Evolutionary conservation across 23 red algal species (phyloP), one percentile per base, ranked within the genome.

Genomic region (Pyropia yezoensis): DNA sequence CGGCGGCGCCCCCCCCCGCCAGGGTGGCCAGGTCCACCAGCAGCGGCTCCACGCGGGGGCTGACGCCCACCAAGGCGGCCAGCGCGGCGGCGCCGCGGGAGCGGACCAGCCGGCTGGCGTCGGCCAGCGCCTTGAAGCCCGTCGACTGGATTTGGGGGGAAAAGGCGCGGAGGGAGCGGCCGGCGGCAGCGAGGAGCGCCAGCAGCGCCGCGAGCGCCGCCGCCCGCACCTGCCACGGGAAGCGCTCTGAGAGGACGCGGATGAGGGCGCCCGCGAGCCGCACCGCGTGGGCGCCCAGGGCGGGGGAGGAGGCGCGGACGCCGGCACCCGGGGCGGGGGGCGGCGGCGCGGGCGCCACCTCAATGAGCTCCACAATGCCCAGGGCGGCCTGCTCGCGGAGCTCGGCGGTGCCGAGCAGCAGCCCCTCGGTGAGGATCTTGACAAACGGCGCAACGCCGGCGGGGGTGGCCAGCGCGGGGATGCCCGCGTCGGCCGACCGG

Each of bases 71-170:
- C 0, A 95, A 59, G 47, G 55, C 75, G 18, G 62, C 80, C 2
- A 95, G 34, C 15, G 80, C 89, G 17, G 62, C 74, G 61, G 63
- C 78, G 26, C 71, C 82, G 22, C 75, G 65, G 21, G 56, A 52
- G 21, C 90, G 74, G 1, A 95, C 81, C 15, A 88, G 33, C 2
- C 81, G 77, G 51, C 67, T 80, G 24, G 30, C 57, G 49, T 98
- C 94, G 22, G 39, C 49, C 14, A 90, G 70, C 47, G 66, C 75
- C 63, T 90, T 89, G 53, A 91, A 28, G 57, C 91, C 87, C 50
- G 76, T 83, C 54, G 76, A 83, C 59, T 98, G 94, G 16, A 98
- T 66, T 51, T 89, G 85, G 20, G 94, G 94, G 3, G 64, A 80
- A 52, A 95, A 83, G 18, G 75, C 50, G 5, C 73, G 30, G 45